phyloP scores from a whole-genome alignment of 2,329 filamentous ascomycete genomes.

The Diaporthe sp. region DNA sequence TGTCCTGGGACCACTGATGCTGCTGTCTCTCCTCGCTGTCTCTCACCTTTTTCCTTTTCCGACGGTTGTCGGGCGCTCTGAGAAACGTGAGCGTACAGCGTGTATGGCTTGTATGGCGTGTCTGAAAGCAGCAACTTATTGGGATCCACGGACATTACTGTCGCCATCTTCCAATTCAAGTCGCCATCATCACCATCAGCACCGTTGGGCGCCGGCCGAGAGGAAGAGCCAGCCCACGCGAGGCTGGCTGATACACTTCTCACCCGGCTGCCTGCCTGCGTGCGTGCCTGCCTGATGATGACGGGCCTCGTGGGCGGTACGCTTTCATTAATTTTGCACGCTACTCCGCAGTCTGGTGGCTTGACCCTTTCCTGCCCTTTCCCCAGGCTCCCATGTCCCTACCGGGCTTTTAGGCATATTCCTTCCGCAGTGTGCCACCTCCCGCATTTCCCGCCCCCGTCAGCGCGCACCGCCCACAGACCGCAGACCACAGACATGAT shows the following conservation, averaged over 20 bases:
- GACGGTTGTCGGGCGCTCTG: conserved; percentile 1
- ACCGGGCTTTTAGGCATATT: conserved; percentile 25
- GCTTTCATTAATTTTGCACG: conserved; percentile 18
- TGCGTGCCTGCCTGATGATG: not conserved
- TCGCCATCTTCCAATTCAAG: conserved; percentile 4
- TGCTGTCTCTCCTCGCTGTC: conserved; percentile 19
- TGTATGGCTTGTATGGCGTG: conserved; percentile 11
- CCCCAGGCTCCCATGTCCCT: conserved; percentile 20
- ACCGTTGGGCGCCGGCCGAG: conserved; percentile 16
- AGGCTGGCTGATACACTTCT: conserved; percentile 17
- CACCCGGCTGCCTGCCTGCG: not conserved
- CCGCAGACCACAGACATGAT: conserved; percentile 8
- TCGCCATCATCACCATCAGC: not conserved
- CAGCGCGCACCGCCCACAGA: conserved; percentile 28
- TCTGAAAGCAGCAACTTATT: conserved; percentile 23
- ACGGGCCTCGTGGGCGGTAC: conserved; percentile 21
- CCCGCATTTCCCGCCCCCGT: conserved; percentile 30
- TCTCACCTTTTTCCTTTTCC: conserved; percentile 22
- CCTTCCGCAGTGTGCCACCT: conserved; percentile 32
- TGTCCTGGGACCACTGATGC: not conserved
- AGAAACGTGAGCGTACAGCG: conserved; percentile 14
- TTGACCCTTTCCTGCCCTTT: conserved; percentile 2
- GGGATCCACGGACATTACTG: not conserved
- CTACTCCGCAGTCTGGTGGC: conserved; percentile 30
- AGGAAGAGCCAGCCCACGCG: conserved; percentile 5